Evolutionary conservation across 768 basidiomycete species (phyloP).

Genomic region (Steccherinum ochraceum): DNA sequence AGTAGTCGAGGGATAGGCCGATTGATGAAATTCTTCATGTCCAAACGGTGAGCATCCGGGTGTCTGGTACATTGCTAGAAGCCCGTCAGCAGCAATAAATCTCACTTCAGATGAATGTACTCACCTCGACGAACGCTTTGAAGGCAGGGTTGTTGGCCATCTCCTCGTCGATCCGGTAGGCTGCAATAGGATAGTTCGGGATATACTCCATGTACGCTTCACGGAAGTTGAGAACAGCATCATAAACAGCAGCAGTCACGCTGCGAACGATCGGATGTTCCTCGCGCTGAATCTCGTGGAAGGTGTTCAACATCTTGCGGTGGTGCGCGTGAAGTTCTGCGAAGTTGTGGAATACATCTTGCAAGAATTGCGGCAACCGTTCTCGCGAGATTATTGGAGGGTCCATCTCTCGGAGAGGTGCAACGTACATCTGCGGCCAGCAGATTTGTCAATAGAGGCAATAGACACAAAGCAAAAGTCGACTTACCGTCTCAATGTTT

Average conservation of each 20-base stretch:
- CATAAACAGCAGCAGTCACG: slow-evolving; percentile 78
- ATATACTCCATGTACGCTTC: slow-evolving; percentile 92
- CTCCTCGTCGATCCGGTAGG: slow-evolving; percentile 83
- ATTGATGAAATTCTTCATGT: slow-evolving; percentile 91
- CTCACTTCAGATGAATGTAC: slow-evolving; percentile 21
- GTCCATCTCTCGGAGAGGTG: slow-evolving; percentile 62
- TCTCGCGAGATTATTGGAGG: slow-evolving; percentile 75
- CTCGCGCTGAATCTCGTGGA: slow-evolving; percentile 85
- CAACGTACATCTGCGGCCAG: slow-evolving; percentile 65
- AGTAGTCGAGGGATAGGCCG: slow-evolving; percentile 86
- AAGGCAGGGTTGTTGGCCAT: slow-evolving; percentile 77
- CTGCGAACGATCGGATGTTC: slow-evolving; percentile 75
- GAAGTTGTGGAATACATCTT: slow-evolving; percentile 88
- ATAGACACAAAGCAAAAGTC: background rate
- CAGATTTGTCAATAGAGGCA: background rate
- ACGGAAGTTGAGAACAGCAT: slow-evolving; percentile 88
- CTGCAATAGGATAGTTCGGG: slow-evolving; percentile 89
- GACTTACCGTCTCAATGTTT: slow-evolving; percentile 67
- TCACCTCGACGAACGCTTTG: slow-evolving; percentile 74
- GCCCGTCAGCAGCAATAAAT: too few species aligned
- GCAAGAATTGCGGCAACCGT: slow-evolving; percentile 68
- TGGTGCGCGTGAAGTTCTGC: slow-evolving; percentile 71
- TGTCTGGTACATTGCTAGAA: slow-evolving; percentile 57
- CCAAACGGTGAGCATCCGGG: slow-evolving; percentile 72
- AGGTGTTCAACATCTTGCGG: slow-evolving; percentile 64